Evolutionary conservation across 352 stramenopile genomes (phyloP).

Genomic region (Pythium oligandrum): DNA sequence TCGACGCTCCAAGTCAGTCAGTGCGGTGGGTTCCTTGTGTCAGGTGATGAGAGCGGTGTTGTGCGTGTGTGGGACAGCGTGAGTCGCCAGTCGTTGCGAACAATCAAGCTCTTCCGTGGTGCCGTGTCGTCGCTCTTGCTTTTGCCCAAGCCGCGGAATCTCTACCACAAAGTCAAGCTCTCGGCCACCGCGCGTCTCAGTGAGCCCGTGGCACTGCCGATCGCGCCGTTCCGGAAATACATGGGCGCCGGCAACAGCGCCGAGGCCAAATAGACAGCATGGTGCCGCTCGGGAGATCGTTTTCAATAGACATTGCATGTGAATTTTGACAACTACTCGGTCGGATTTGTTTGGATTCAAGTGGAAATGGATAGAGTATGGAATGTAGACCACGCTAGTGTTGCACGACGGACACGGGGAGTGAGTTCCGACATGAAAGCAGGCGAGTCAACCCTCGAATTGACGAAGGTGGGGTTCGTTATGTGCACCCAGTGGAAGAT

Average conservation of each 20-base stretch:
- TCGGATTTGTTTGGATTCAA: not conserved
- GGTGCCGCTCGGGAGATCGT: slow-evolving; percentile 2
- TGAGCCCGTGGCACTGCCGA: slow-evolving; percentile 32
- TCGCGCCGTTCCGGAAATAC: slow-evolving; percentile 77
- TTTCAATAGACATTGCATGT: slow-evolving; percentile 4
- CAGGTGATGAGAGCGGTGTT: slow-evolving; percentile 48
- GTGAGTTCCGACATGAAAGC: slow-evolving; percentile 49
- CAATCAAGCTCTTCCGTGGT: slow-evolving; percentile 64
- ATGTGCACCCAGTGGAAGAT: slow-evolving; percentile 43
- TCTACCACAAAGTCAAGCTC: slow-evolving; percentile 60
- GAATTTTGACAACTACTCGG: not conserved
- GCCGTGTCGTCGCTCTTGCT: slow-evolving; percentile 49
- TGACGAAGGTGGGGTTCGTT: slow-evolving; percentile 15
- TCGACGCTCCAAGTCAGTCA: slow-evolving; percentile 50
- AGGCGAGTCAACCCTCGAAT: slow-evolving; percentile 30
- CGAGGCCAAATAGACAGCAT: not conserved
- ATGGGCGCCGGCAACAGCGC: slow-evolving; percentile 23
- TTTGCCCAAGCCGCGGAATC: slow-evolving; percentile 36
- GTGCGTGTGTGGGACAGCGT: slow-evolving; percentile 67
- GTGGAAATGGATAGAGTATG: not conserved
- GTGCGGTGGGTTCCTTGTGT: slow-evolving; percentile 55
- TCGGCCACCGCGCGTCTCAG: slow-evolving; percentile 22
- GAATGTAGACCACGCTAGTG: slow-evolving; percentile 52
- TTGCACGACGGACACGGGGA: slow-evolving; percentile 52
- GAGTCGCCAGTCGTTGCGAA: slow-evolving; percentile 60